phyloP scores from a whole-genome alignment of 331 rosid genomes.

The Pyracantha coccinea region DNA sequence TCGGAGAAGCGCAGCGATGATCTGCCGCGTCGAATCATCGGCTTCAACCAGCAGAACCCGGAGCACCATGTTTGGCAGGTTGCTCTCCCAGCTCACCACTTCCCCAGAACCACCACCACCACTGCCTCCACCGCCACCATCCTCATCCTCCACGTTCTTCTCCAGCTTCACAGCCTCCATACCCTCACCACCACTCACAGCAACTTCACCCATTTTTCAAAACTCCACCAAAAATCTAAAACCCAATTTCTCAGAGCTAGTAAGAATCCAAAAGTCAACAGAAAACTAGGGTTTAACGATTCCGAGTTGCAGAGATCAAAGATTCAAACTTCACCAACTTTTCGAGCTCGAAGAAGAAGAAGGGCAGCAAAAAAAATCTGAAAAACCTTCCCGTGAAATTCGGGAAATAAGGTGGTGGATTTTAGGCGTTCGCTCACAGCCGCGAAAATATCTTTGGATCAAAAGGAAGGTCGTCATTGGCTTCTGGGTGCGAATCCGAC shows the following conservation, averaged over 20 bases:
- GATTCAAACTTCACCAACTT: neutral
- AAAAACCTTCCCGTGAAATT: neutral
- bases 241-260: neutral
- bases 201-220: conserved; percentile 38
- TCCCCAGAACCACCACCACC: conserved; percentile 11
- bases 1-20: conserved; percentile 61
- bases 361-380: neutral
- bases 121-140: neutral
- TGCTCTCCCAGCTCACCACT: conserved; percentile 34
- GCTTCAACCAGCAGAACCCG: conserved; percentile 57
- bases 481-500: conserved; percentile 9
- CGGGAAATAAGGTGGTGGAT: neutral
- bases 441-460: conserved; percentile 31
- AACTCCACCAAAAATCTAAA: conserved; percentile 10
- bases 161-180: conserved; percentile 12
- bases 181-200: conserved; percentile 7
- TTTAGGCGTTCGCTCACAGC: conserved; percentile 18
- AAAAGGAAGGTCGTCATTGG: conserved; percentile 36
- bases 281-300: neutral
- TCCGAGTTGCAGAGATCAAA: neutral
- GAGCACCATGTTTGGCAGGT: conserved; percentile 32
- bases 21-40: conserved; percentile 63
- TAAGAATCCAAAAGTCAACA: neutral
- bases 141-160: conserved; percentile 1
- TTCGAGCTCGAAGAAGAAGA: neutral